phyloP scores from a whole-genome alignment of 2,329 filamentous ascomycete genomes.

The Ophiocordyceps camponoti-saundersi region DNA sequence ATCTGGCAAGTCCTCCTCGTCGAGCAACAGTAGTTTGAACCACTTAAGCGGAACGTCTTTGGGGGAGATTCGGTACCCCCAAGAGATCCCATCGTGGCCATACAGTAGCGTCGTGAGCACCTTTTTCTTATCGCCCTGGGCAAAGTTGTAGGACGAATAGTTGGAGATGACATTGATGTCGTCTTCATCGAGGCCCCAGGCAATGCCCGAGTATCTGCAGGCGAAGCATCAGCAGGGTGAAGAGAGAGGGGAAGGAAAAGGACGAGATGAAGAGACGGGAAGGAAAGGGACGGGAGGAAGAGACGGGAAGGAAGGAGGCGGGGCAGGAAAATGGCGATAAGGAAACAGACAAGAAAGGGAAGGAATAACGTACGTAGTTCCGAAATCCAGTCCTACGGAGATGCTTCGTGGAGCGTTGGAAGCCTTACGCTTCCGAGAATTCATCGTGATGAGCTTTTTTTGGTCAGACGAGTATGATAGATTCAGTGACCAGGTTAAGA shows the following conservation, averaged over 20 bases:
- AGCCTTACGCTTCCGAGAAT: neutral
- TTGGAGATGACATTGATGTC: constrained; percentile 13
- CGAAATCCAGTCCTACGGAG: constrained; percentile 26
- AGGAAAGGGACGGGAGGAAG: no score
- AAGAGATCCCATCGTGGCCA: neutral
- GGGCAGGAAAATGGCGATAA: no score
- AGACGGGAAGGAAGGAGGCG: no score
- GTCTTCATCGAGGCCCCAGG: constrained; percentile 16
- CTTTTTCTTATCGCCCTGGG: constrained; percentile 15
- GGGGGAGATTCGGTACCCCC: constrained; percentile 15
- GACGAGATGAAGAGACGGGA: neutral
- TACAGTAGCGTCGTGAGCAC: constrained; percentile 12
- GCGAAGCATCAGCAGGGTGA: neutral
- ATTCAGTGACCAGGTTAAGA: no score
- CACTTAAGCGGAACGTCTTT: constrained; percentile 13
- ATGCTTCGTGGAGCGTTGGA: constrained; percentile 5
- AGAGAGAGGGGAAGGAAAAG: neutral
- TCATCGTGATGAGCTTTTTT: neutral
- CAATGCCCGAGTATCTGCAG: constrained; percentile 20
- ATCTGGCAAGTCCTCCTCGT: constrained; percentile 11
- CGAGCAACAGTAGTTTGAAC: constrained; percentile 24
- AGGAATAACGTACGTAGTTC: constrained; percentile 22
- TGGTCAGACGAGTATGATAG: neutral
- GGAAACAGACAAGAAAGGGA: no score
- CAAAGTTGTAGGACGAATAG: constrained; percentile 9